phyloP scores from a whole-genome alignment of 1,284 basidiomycete genomes.

The Pascua sp. region DNA sequence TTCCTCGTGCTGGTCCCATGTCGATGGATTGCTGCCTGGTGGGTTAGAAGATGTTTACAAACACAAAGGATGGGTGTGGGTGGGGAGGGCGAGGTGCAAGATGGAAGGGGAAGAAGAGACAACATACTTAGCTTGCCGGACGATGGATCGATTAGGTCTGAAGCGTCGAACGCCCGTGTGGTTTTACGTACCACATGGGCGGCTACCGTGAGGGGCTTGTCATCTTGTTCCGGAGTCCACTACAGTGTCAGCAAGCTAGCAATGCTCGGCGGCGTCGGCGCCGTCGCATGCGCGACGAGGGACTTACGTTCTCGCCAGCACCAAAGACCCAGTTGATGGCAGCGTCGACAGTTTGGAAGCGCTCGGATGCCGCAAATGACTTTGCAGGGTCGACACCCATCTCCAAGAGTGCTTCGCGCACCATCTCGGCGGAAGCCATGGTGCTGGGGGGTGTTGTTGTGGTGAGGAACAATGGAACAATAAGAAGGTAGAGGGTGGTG shows the following conservation, averaged over 20 bases:
- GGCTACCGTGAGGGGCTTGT: not conserved
- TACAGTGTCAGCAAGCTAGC: not conserved
- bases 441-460: not conserved
- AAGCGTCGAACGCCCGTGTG: not conserved
- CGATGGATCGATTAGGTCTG: no score
- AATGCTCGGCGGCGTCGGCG: not conserved
- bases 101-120: no score
- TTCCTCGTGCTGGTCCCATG: slow-evolving; percentile 6
- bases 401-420: slow-evolving; percentile 26
- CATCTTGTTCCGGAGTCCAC: slow-evolving; percentile 8
- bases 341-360: slow-evolving; percentile 31
- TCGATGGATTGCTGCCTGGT: not conserved
- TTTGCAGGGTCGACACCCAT: slow-evolving; percentile 38
- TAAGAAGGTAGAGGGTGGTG: not conserved
- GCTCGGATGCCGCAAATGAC: slow-evolving; percentile 32
- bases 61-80: no score
- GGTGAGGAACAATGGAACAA: not conserved
- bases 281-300: no score
- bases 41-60: not conserved
- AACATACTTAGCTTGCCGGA: no score
- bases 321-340: slow-evolving; percentile 47
- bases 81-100: no score
- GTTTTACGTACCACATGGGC: not conserved
- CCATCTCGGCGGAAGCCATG: slow-evolving; percentile 27
- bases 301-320: slow-evolving; percentile 35